Base-by-base conservation (phyloP, 78 protist species). In the Anaeramoeba ignava region DNA sequence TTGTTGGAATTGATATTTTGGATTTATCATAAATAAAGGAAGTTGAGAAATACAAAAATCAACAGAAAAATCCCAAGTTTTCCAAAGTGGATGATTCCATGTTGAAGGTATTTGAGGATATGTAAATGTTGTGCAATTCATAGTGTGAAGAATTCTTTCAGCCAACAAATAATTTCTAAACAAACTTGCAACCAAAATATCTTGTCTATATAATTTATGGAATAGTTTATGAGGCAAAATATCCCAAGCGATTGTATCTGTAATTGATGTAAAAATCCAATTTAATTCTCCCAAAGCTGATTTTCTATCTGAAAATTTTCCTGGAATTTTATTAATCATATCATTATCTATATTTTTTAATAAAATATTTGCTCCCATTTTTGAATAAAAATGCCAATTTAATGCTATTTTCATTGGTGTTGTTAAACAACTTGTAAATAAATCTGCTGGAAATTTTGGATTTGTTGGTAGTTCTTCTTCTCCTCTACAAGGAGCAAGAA, bases 171-270 rank as follows among this genome's bases (percentile, higher is more conserved):
- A 98, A 88, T 97, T 94, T 78, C 99, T 90, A 82, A 96, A 95
- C 27, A 98, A 80, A 0, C 93, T 33, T 0, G 99, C 95, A 0
- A 95, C 96, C 1, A 96, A 90, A 39, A 95, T 80, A 41, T 98
- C 99, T 78, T 94, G 92, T 27, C 98, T 90, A 84, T 93, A 97
- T 37, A 96, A 84, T 40, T 84, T 83, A 73, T 95, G 94, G 85
- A 96, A 97, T 38, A 93, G 85, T 0, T 2, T 0, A 0, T 89
- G 68, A 23, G 96, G 95, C 3, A 91, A 78, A 0, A 92, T 88
- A 40, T 91, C 90, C 99, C 99, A 98, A 0, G 99, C 99, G 78
- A 98, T 98, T 1, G 99, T 92, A 88, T 98, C 99, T 36, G 99
- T 98, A 83, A 98, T 85, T 1, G 99, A 97, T 0, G 98, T 96